A percentile compares a stretch with the other conserved stretches of the same genome.
phyloP scores from a whole-genome alignment of 2,329 filamentous ascomycete genomes.

The Magnaporthiopsis incrustans region DNA sequence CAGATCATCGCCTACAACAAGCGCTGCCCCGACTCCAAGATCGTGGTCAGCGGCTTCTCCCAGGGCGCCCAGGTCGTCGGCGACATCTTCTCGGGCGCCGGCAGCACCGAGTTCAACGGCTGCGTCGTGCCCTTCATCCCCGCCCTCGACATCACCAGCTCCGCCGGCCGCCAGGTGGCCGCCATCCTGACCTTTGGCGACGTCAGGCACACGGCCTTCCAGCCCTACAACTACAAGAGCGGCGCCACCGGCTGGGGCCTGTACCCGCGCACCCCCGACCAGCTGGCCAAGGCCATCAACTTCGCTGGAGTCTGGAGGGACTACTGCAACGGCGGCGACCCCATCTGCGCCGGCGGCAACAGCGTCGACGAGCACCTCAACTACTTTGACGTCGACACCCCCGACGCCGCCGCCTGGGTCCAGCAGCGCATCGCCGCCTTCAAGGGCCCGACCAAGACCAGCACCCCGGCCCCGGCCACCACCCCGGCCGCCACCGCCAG shows the following conservation, averaged over 20 bases:
- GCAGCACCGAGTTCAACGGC: constrained; percentile 10
- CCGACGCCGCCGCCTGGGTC: constrained; percentile 20
- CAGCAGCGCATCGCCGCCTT: constrained; percentile 6
- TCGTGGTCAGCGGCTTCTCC: constrained; percentile 23
- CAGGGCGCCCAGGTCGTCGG: constrained; percentile 16
- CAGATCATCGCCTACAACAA: constrained; percentile 19
- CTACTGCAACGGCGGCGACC: constrained; percentile 17
- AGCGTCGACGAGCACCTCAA: constrained; percentile 25
- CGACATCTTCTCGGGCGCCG: constrained; percentile 16
- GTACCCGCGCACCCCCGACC: background rate
- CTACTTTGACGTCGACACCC: constrained; percentile 22
- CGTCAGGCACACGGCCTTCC: constrained; percentile 18
- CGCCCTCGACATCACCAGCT: constrained; percentile 7
- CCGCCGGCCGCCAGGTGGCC: constrained; percentile 13
- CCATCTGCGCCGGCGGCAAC: constrained; percentile 15
- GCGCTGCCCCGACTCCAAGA: constrained; percentile 19
- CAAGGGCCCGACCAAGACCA: background rate
- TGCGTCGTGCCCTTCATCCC: constrained; percentile 13
- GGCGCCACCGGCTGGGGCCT: constrained; percentile 10
- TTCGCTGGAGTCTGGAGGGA: constrained; percentile 15
- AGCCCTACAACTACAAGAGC: constrained; percentile 19
- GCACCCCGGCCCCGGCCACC: no score
- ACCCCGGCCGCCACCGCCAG: background rate
- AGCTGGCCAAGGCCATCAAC: background rate
- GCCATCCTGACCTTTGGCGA: constrained; percentile 20